Evolutionary conservation across 2,329 filamentous ascomycete species (phyloP), one percentile per base, ranked within the genome.

Genomic region (Colletotrichum chlorophyti): DNA sequence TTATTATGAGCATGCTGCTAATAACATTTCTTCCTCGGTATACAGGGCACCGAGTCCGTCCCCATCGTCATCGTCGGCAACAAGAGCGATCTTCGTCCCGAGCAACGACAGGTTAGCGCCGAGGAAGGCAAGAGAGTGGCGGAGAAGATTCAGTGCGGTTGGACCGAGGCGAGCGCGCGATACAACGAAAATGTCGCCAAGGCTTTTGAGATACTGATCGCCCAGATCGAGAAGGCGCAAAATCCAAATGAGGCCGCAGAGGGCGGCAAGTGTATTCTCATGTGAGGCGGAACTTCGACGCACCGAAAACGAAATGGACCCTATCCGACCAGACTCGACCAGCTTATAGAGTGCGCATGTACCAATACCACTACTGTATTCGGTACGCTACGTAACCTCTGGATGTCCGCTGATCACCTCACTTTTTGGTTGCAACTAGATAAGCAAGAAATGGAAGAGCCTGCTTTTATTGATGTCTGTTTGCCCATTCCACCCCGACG

Each of bases 21-120:
- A n/a, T n/a, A n/a, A n/a, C n/a, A n/a, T n/a, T n/a, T n/a, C n/a
- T n/a, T n/a, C n/a, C n/a, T n/a, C n/a, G n/a, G n/a, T n/a, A n/a
- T 10, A 40, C 65, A 97, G 91, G 95, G 95, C 65, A 91, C 93
- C 58, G 93, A 97, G 67, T 90, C 89, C 74, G 92, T 97, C 49
- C 95, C 95, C 9, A 89, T 98, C 67, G 91, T 96, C 67, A 89
- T 99, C 62, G 93, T 99, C 51, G 95, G 93, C 67, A 99, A 99
- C 82, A 99, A 99, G 81, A 93, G 89, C 72, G 95, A 99, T 74
- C 82, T 99, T 57, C 88, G 91, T 61, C 89, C 93, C 50, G 94
- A 97, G 74, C 93, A 97, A 78, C 90, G 95, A 65, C 93, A 98
- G 76, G 93, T 99, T 65, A 88, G 86, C 27, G 76, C 87, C 48